Conservation (phyloP, 306 rosid species). For the Prunus mume region DNA sequence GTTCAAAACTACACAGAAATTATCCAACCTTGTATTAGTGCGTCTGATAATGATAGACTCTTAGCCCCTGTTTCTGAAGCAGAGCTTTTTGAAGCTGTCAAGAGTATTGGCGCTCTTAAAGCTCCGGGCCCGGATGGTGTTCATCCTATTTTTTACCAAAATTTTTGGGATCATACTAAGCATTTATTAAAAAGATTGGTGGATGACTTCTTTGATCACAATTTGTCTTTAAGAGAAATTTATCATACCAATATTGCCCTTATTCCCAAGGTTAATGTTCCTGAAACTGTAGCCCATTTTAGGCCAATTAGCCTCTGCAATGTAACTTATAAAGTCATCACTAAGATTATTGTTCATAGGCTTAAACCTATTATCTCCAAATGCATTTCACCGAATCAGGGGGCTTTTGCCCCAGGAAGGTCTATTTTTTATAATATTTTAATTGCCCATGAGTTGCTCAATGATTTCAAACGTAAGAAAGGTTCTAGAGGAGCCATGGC, state of each 20-base stretch:
- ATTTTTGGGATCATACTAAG: no score
- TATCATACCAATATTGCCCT: background rate
- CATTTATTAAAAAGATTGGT: no score
- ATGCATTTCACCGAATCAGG: background rate
- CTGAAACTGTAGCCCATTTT: background rate
- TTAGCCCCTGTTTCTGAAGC: no score
- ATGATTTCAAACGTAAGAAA: background rate
- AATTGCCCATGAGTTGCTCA: background rate
- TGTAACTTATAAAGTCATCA: background rate
- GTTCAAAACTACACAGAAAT: no score
- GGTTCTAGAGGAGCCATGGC: background rate
- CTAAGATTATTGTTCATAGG: background rate
- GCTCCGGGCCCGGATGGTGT: no score
- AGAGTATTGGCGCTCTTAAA: no score
- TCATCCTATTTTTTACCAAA: no score
- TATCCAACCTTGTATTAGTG: no score
- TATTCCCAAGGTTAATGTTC: background rate
- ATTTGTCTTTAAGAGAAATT: background rate
- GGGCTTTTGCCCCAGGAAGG: fast-evolving
- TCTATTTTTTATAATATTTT: background rate
- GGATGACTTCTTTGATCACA: no score
- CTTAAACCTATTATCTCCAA: background rate
- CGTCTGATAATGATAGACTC: no score
- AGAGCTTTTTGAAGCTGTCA: no score
- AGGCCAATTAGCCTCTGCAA: background rate